These are phyloP conservation scores for Aspergillus vadensis DNA, from an alignment of 2,329 filamentous ascomycete genomes.

Conservation along the genomic window DNA sequence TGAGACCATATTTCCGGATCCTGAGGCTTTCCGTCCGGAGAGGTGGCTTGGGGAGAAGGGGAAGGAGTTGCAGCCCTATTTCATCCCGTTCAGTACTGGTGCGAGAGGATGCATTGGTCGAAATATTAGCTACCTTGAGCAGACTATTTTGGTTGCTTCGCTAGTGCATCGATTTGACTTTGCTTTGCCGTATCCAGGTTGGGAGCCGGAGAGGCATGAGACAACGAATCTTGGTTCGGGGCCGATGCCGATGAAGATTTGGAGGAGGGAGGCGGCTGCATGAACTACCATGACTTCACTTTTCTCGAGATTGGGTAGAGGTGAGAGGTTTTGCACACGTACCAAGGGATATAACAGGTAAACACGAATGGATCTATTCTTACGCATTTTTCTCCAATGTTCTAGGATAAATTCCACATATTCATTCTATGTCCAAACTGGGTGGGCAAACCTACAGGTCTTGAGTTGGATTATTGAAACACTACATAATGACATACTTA, in stretches of 20 bases:
- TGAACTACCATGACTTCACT: not conserved
- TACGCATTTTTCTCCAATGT: no score
- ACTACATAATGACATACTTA: no score
- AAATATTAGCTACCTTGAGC: constrained; percentile 49
- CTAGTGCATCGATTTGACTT: constrained; percentile 50
- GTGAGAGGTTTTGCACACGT: no score
- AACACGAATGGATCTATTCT: no score
- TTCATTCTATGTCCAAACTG: no score
- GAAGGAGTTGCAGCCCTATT: constrained; percentile 39
- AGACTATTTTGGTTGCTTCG: constrained; percentile 47
- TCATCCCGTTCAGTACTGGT: constrained; percentile 43
- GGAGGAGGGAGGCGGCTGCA: not conserved
- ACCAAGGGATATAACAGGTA: no score
- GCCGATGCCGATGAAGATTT: constrained; percentile 20
- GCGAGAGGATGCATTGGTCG: constrained; percentile 41
- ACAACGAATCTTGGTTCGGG: constrained; percentile 20
- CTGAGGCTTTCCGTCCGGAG: constrained; percentile 40
- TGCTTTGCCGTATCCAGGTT: constrained; percentile 33
- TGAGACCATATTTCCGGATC: constrained; percentile 35
- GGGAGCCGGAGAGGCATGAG: constrained; percentile 27
- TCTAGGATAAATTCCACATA: no score
- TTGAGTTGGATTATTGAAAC: no score
- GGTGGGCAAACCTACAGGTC: no score
- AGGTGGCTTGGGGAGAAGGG: constrained; percentile 43
- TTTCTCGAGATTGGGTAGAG: no score